Evolutionary conservation across 305 asterid genomes (phyloP).

Genomic region (Coffea humblotiana): DNA sequence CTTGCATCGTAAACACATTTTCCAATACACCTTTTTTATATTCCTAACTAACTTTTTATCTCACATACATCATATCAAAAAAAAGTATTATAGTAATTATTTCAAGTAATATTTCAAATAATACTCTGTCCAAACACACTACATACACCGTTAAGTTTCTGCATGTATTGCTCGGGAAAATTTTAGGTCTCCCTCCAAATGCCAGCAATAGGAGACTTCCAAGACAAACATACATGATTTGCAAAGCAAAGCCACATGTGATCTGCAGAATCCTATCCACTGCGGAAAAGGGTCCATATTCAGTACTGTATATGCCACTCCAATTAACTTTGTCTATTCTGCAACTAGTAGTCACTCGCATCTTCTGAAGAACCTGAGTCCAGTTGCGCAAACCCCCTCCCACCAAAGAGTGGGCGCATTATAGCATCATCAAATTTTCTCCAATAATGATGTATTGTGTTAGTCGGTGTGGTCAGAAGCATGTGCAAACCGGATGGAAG

Average conservation of each 20-base stretch:
- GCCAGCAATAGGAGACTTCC: not conserved
- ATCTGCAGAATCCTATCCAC: no score
- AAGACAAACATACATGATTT: no score
- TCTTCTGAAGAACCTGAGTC: constrained; percentile 20
- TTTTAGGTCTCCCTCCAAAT: not conserved
- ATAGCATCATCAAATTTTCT: constrained; percentile 51
- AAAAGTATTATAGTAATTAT: no score
- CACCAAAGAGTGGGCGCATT: constrained; percentile 61
- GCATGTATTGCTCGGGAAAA: not conserved
- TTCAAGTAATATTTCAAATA: no score
- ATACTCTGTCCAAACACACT: no score
- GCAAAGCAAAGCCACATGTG: not conserved
- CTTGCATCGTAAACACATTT: no score
- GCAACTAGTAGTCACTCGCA: constrained; percentile 9
- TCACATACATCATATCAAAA: no score
- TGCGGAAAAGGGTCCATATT: no score
- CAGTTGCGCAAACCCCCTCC: constrained; percentile 29
- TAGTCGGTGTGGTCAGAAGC: constrained; percentile 47
- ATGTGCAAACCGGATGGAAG: constrained; percentile 39
- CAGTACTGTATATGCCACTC: no score
- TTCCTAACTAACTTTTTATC: no score
- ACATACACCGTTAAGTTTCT: not conserved
- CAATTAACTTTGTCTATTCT: not conserved
- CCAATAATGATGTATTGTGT: constrained; percentile 59
- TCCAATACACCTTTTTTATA: no score